phyloP scores from a whole-genome alignment of 1,284 basidiomycete genomes.

The Trichosporon sp. region DNA sequence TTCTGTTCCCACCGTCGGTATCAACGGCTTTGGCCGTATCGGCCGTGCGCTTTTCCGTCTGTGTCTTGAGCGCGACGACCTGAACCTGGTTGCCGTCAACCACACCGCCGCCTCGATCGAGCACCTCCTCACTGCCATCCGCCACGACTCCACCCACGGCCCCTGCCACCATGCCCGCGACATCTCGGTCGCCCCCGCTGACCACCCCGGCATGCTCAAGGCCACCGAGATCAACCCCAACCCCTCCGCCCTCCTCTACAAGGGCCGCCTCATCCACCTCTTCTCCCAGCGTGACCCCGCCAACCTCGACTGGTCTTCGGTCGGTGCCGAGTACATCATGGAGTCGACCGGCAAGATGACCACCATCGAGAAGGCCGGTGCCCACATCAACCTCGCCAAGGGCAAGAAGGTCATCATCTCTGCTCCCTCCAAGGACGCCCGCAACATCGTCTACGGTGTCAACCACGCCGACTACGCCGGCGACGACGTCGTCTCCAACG shows the following conservation, averaged over 20 bases:
- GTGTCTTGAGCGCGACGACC: slow-evolving; percentile 41
- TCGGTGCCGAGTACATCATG: slow-evolving; percentile 55
- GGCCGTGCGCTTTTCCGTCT: slow-evolving; percentile 48
- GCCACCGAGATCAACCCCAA: slow-evolving; percentile 43
- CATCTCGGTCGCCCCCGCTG: slow-evolving; percentile 42
- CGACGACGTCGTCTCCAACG: slow-evolving; percentile 56
- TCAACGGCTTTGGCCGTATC: slow-evolving; percentile 58
- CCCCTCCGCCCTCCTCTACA: slow-evolving; percentile 47
- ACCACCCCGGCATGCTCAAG: slow-evolving; percentile 45
- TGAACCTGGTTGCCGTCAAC: slow-evolving; percentile 55
- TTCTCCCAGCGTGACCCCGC: slow-evolving; percentile 53
- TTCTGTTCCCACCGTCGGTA: slow-evolving; percentile 46
- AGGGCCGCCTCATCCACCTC: slow-evolving; percentile 53
- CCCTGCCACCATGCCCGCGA: slow-evolving; percentile 39
- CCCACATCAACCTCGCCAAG: slow-evolving; percentile 49
- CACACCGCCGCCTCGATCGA: slow-evolving; percentile 56
- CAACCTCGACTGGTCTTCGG: slow-evolving; percentile 52
- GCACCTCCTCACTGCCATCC: slow-evolving; percentile 52
- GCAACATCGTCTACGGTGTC: slow-evolving; percentile 56
- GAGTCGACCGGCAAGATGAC: slow-evolving; percentile 56
- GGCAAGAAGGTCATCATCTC: slow-evolving; percentile 58
- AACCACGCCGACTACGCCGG: slow-evolving; percentile 52
- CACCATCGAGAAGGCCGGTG: slow-evolving; percentile 49
- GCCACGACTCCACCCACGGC: slow-evolving; percentile 58
- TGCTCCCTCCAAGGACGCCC: slow-evolving; percentile 53